These are phyloP conservation scores for Oldenlandia corymbosa DNA, from an alignment of 257 asterid species.

Conservation along the genomic window DNA sequence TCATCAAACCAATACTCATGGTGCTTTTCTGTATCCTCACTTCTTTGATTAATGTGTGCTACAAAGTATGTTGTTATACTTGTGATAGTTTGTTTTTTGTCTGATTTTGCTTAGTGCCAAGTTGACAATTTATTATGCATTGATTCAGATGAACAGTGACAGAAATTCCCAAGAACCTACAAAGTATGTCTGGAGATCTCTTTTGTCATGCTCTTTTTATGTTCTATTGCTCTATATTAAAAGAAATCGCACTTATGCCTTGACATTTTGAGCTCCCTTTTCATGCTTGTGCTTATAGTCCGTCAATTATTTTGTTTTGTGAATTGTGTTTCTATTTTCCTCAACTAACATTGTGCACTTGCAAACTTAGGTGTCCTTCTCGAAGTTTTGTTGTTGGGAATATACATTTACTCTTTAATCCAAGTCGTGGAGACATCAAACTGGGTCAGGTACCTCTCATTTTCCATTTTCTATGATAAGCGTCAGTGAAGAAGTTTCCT, in stretches of 20 bases:
- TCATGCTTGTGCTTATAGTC: not conserved
- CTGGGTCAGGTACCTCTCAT: constrained; percentile 69
- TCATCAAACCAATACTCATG: too few relatives aligned
- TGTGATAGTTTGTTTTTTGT: not conserved
- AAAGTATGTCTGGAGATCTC: constrained; percentile 25
- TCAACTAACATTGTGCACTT: constrained; percentile 14
- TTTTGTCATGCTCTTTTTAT: constrained; percentile 14
- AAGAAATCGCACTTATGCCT: not conserved
- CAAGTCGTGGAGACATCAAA: constrained; percentile 87
- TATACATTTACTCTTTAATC: constrained; percentile 79
- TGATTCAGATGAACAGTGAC: constrained; percentile 42
- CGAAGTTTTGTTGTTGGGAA: constrained; percentile 64
- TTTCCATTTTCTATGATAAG: not conserved
- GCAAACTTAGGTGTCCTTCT: constrained; percentile 33
- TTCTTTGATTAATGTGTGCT: not conserved
- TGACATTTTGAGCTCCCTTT: not conserved
- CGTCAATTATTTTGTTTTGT: not conserved
- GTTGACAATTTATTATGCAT: not conserved
- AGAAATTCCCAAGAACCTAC: constrained; percentile 25
- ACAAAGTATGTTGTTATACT: not conserved
- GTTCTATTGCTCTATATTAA: not conserved
- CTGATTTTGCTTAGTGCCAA: not conserved
- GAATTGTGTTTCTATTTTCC: not conserved
- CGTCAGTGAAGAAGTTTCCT: not conserved
- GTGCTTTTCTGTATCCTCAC: not conserved